A percentile compares a stretch with the other conserved stretches of the same genome.
These are phyloP conservation scores for Tricholoma saponaceum DNA, from an alignment of 768 basidiomycete species.

Conservation along the genomic window DNA sequence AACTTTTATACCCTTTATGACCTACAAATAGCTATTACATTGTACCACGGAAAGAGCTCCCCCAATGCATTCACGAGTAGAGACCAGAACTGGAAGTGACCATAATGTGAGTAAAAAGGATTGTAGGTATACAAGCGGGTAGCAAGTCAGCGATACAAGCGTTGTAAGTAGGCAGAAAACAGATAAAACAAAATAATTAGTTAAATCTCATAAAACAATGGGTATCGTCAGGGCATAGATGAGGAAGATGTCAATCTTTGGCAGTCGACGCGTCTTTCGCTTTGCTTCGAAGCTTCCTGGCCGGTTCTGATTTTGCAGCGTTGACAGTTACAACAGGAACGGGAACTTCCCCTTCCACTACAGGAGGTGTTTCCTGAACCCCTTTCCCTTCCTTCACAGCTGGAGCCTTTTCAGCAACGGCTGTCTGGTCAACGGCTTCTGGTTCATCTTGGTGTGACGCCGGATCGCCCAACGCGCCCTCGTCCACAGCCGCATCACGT, in stretches of 20 bases:
- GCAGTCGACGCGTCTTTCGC: neutral
- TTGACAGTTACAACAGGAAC: neutral
- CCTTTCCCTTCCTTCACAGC: neutral
- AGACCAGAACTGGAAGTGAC: too few relatives aligned
- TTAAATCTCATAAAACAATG: neutral
- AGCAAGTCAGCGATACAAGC: neutral
- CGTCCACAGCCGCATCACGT: constrained; percentile 6
- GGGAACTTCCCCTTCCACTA: neutral
- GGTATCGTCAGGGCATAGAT: constrained; percentile 2
- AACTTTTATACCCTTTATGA: too few relatives aligned
- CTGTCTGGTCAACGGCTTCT: neutral
- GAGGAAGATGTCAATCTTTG: neutral
- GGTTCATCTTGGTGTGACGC: neutral
- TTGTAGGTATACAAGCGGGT: neutral
- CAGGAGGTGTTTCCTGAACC: neutral
- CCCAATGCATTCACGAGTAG: too few relatives aligned
- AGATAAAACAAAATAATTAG: neutral
- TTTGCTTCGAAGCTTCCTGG: constrained; percentile 1
- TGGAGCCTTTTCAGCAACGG: neutral
- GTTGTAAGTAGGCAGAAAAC: neutral
- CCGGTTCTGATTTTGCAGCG: neutral
- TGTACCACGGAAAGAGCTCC: too few relatives aligned
- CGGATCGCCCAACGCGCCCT: constrained; percentile 5
- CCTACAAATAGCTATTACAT: too few relatives aligned
- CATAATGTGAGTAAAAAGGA: neutral